Percentiles rank a stretch among this genome's conserved stretches.
phyloP scores from a whole-genome alignment of 805 yeast species.

The Starmera quercuum region DNA sequence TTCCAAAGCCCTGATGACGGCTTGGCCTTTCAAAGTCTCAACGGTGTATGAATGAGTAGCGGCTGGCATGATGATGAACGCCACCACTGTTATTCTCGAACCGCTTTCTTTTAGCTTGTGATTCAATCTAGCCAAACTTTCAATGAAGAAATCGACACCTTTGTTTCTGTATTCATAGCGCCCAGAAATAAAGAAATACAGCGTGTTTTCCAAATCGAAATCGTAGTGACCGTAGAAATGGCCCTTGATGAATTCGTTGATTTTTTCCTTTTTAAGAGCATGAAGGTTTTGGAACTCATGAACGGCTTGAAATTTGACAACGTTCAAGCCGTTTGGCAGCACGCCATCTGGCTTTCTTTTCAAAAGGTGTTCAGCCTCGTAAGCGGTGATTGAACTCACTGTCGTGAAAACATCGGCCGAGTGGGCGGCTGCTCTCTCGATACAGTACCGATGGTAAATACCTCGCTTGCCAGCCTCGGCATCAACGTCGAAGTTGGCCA shows the following conservation, averaged over 20 bases:
- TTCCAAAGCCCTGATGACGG: slow-evolving; percentile 87
- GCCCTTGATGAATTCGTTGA: slow-evolving; percentile 91
- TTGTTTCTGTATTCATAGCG: slow-evolving; percentile 94
- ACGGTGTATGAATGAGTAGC: slow-evolving; percentile 89
- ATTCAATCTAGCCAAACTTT: slow-evolving; percentile 85
- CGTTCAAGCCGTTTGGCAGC: slow-evolving; percentile 92
- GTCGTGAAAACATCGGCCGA: slow-evolving; percentile 96
- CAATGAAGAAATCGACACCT: slow-evolving; percentile 94
- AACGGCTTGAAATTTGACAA: slow-evolving; percentile 92
- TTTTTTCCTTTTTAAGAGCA: slow-evolving; percentile 83
- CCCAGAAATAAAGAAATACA: slow-evolving; percentile 95
- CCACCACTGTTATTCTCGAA: slow-evolving; percentile 89
- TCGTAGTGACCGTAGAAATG: slow-evolving; percentile 96
- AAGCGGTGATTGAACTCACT: slow-evolving; percentile 95
- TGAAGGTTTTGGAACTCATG: slow-evolving; percentile 97
- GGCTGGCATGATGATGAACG: slow-evolving; percentile 98
- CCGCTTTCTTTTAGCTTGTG: slow-evolving; percentile 75
- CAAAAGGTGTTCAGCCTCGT: slow-evolving; percentile 84
- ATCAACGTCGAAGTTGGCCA: slow-evolving; percentile 86
- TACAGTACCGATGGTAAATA: slow-evolving; percentile 92
- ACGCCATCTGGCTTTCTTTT: slow-evolving; percentile 98
- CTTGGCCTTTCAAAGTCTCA: slow-evolving; percentile 93
- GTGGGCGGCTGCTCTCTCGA: slow-evolving; percentile 94
- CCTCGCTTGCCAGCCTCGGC: slow-evolving; percentile 98
- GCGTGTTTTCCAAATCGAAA: slow-evolving; percentile 87